These are phyloP conservation scores for Fusarium multiceps DNA, from an alignment of 2,329 filamentous ascomycete genomes.

Conservation along the genomic window DNA sequence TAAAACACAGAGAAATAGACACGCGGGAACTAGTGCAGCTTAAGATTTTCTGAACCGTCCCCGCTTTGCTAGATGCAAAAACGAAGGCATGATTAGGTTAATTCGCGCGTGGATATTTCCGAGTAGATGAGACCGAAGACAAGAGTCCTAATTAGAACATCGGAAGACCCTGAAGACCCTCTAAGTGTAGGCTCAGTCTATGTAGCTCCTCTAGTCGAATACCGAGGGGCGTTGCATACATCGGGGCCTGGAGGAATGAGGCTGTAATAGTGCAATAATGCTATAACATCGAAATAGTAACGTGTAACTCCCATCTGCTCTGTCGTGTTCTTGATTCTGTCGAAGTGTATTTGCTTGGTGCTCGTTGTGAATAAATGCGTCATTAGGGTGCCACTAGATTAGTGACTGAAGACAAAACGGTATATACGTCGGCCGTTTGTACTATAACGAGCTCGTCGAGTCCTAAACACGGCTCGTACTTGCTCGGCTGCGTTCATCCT, in stretches of 20 bases:
- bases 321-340: conserved; percentile 9
- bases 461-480: conserved; percentile 67
- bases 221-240: conserved; percentile 31
- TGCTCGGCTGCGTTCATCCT: conserved; percentile 82
- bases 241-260: conserved; percentile 27
- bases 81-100: not conserved
- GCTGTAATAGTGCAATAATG: conserved; percentile 34
- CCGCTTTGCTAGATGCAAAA: not conserved
- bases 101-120: conserved; percentile 10
- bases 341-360: conserved; percentile 6
- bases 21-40: not conserved
- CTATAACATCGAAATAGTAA: conserved; percentile 27
- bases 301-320: conserved; percentile 13
- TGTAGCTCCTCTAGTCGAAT: conserved; percentile 36
- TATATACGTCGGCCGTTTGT: conserved; percentile 34
- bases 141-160: conserved; percentile 25
- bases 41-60: conserved; percentile 6
- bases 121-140: conserved; percentile 3
- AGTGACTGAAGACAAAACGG: conserved; percentile 14
- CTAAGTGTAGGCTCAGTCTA: conserved; percentile 44
- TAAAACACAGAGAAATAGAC: conserved; percentile 13
- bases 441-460: conserved; percentile 24
- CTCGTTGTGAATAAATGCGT: conserved; percentile 13
- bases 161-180: conserved; percentile 40
- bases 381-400: conserved; percentile 27